These are phyloP conservation scores for Hibiscus syriacus DNA, from an alignment of 345 rosid species.

Conservation along the genomic window DNA sequence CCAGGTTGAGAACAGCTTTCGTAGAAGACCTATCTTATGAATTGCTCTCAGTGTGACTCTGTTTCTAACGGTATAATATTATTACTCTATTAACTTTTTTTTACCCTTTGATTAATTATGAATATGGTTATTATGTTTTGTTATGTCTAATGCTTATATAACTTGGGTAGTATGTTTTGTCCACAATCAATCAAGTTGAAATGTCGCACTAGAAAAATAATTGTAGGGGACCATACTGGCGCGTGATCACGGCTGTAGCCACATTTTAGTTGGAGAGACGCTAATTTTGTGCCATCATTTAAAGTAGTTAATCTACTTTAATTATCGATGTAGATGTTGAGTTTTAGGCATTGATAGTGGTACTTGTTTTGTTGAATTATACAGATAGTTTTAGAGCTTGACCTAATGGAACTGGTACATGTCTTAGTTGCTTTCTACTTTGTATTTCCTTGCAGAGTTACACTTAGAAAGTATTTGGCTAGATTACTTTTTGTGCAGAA, in stretches of 20 bases:
- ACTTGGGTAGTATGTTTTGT: background rate
- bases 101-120: background rate
- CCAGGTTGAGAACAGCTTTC: no score
- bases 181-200: background rate
- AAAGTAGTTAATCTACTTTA: background rate
- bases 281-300: background rate
- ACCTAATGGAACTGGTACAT: background rate
- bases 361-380: background rate
- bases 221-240: background rate
- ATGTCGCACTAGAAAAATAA: background rate
- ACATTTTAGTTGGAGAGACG: background rate
- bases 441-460: background rate
- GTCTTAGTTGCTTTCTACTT: background rate
- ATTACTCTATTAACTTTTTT: background rate
- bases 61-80: slow-evolving; percentile 60
- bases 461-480: background rate
- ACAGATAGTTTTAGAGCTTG: no score
- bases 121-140: slow-evolving; percentile 1
- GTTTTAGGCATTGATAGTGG: background rate
- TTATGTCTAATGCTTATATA: background rate
- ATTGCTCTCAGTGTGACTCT: no score
- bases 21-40: no score
- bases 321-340: background rate
- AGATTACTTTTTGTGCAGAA: background rate
- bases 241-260: background rate